Percentiles rank a stretch among this genome's conserved stretches.
These are phyloP conservation scores for Mortierella sp. DNA, from an alignment of 371 early-diverging fungal genomes.

Conservation along the genomic window DNA sequence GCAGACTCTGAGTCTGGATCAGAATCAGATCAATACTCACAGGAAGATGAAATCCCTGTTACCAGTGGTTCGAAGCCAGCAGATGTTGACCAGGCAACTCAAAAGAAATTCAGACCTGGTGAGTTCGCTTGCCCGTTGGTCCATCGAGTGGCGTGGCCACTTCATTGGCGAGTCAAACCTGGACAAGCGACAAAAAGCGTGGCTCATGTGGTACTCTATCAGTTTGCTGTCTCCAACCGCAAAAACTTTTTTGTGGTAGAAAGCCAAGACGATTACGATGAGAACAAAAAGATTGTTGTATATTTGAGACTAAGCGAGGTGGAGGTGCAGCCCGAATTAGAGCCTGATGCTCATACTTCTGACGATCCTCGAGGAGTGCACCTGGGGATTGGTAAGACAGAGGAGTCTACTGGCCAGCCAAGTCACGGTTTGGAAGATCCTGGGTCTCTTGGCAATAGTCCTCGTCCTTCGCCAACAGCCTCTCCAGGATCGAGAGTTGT, in stretches of 20 bases:
- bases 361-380: conserved; percentile 34
- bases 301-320: conserved; percentile 74
- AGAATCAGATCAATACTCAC: conserved; percentile 59
- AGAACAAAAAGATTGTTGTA: conserved; percentile 64
- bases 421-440: conserved; percentile 26
- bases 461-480: conserved; percentile 52
- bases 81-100: conserved; percentile 55
- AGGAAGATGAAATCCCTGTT: conserved; percentile 64
- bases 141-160: conserved; percentile 70
- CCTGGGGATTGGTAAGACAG: conserved; percentile 20
- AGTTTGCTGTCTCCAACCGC: conserved; percentile 80
- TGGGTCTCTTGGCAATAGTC: conserved; percentile 47
- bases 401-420: conserved; percentile 5
- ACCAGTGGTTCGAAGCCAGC: conserved; percentile 61
- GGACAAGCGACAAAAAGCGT: conserved; percentile 74
- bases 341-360: neutral
- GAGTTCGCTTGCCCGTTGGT: conserved; percentile 82
- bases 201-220: conserved; percentile 64
- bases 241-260: conserved; percentile 80
- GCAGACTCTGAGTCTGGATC: conserved; percentile 49
- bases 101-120: conserved; percentile 65
- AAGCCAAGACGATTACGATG: conserved; percentile 48
- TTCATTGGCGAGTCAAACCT: conserved; percentile 84
- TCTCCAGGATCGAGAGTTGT: conserved; percentile 51
- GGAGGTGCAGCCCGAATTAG: conserved; percentile 39